These are phyloP conservation scores for Trametes versicolor DNA, from an alignment of 1,284 basidiomycete genomes.

Conservation along the genomic window DNA sequence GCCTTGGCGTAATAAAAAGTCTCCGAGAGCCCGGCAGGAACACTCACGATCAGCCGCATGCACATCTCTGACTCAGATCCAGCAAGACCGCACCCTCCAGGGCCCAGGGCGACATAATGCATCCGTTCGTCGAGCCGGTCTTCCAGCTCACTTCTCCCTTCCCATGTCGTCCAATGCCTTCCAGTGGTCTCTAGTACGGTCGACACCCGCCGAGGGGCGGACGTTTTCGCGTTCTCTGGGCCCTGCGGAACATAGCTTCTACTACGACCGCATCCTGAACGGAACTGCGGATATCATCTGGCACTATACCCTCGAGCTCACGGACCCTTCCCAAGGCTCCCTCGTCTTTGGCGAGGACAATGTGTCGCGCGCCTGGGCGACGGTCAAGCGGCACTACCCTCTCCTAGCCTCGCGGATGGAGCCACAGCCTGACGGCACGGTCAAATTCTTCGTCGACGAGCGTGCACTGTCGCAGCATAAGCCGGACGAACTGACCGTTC, in stretches of 20 bases:
- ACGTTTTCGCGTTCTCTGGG: slow-evolving; percentile 49
- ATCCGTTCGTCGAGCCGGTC: too few relatives aligned
- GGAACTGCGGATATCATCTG: slow-evolving; percentile 57
- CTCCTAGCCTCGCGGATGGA: slow-evolving; percentile 54
- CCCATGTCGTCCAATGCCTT: slow-evolving; percentile 5
- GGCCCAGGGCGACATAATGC: neutral
- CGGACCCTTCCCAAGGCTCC: slow-evolving; percentile 27
- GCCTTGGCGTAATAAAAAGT: neutral
- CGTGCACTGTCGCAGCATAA: slow-evolving; percentile 40
- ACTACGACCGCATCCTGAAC: slow-evolving; percentile 54
- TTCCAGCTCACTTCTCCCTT: neutral
- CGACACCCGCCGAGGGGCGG: slow-evolving; percentile 22
- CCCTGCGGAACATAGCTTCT: slow-evolving; percentile 53
- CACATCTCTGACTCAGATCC: neutral
- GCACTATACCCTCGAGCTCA: slow-evolving; percentile 46
- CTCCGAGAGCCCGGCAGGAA: too few relatives aligned
- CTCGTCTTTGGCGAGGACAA: slow-evolving; percentile 42
- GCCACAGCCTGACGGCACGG: slow-evolving; percentile 38
- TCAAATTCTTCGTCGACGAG: slow-evolving; percentile 53
- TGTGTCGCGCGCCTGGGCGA: slow-evolving; percentile 52
- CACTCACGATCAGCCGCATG: neutral
- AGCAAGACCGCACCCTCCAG: neutral
- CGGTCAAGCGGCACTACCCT: slow-evolving; percentile 56
- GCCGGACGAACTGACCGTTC: slow-evolving; percentile 50
- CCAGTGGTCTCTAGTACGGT: slow-evolving; percentile 22